These are phyloP conservation scores for Didymella exigua DNA, from an alignment of 2,329 filamentous ascomycete genomes.

Conservation along the genomic window DNA sequence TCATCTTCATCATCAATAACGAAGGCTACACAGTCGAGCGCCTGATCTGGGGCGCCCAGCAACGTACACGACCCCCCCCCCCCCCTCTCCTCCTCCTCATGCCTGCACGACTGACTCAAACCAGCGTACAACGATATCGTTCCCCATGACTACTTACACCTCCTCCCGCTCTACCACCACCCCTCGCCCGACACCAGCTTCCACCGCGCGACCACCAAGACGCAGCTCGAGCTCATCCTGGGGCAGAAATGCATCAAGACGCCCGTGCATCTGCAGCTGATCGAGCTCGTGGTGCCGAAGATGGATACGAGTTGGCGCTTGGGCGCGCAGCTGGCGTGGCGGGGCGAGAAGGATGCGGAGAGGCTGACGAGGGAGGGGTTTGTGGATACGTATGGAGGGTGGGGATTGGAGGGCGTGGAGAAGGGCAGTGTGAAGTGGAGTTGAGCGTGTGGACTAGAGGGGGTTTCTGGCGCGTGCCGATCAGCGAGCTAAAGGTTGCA, in stretches of 20 bases:
- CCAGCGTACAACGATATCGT: slow-evolving; percentile 50
- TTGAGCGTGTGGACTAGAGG: too few species aligned
- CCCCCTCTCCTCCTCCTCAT: neutral
- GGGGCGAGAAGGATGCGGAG: slow-evolving; percentile 44
- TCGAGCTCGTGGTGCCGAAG: slow-evolving; percentile 50
- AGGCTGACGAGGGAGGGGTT: slow-evolving; percentile 50
- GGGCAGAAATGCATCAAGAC: slow-evolving; percentile 34
- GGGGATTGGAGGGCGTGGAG: slow-evolving; percentile 33
- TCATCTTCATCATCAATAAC: slow-evolving; percentile 55
- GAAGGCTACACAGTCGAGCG: slow-evolving; percentile 56
- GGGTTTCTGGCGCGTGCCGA: too few species aligned
- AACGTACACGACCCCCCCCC: too few species aligned
- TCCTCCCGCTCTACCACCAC: slow-evolving; percentile 51
- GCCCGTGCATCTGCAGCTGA: slow-evolving; percentile 45
- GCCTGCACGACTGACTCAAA: neutral
- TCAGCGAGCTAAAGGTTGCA: too few species aligned
- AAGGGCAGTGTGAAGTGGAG: slow-evolving; percentile 36
- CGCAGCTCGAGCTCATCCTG: slow-evolving; percentile 47
- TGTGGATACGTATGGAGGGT: slow-evolving; percentile 41
- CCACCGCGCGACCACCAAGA: slow-evolving; percentile 47
- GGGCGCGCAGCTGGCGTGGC: slow-evolving; percentile 41
- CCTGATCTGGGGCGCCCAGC: slow-evolving; percentile 52
- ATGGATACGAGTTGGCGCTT: slow-evolving; percentile 50
- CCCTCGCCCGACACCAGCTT: slow-evolving; percentile 39
- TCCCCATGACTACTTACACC: slow-evolving; percentile 47